These are phyloP conservation scores for Rhodamnia argentea DNA, from an alignment of 345 rosid genomes.

Conservation along the genomic window DNA sequence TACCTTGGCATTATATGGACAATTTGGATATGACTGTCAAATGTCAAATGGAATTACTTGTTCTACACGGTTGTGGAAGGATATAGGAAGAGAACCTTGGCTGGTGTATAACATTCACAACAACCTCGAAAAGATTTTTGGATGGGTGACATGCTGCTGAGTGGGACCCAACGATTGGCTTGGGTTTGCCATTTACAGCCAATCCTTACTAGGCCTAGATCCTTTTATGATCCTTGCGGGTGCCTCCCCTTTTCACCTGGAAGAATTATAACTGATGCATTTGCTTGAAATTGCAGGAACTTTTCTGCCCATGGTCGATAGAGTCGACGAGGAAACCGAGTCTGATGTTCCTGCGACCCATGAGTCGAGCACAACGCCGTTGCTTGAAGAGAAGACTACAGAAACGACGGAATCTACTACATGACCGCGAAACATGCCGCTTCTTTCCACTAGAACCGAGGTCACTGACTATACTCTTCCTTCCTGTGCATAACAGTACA, in stretches of 20 bases:
- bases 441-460: background rate
- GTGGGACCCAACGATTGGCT: background rate
- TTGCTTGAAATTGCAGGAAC: constrained; percentile 33
- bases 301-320: constrained; percentile 59
- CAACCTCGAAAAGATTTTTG: background rate
- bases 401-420: background rate
- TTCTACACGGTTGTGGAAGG: background rate
- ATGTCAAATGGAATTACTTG: background rate
- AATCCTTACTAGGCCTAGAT: background rate
- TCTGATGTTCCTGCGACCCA: constrained; percentile 11
- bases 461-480: background rate
- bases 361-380: constrained; percentile 31
- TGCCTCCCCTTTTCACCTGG: background rate
- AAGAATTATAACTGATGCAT: background rate
- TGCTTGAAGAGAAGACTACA: constrained; percentile 32
- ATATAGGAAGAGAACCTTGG: background rate
- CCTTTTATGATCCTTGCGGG: background rate
- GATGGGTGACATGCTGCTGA: background rate
- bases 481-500: background rate
- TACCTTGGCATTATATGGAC: background rate
- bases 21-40: background rate
- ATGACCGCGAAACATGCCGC: background rate
- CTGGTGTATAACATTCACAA: background rate
- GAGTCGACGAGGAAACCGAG: constrained; percentile 53
- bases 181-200: background rate